These are phyloP conservation scores for Dorcoceras hygrometricum DNA, from an alignment of 257 asterid genomes.

Conservation along the genomic window DNA sequence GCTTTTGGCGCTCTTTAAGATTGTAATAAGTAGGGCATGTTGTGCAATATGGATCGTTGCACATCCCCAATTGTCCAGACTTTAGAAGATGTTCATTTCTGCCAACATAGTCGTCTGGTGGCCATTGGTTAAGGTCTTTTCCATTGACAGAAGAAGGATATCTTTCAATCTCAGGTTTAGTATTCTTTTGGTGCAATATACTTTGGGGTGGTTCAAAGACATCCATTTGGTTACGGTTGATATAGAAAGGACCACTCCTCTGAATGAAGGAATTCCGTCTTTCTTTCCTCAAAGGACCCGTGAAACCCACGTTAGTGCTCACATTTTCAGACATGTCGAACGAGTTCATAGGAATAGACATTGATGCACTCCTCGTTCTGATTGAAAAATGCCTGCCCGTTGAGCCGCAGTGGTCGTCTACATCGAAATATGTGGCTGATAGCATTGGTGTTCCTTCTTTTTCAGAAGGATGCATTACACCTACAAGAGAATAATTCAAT, in stretches of 20 bases:
- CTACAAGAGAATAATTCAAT: slow-evolving; percentile 1
- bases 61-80: slow-evolving; percentile 93
- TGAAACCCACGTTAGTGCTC: slow-evolving; percentile 46
- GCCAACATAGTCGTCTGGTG: slow-evolving; percentile 35
- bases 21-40: slow-evolving; percentile 73
- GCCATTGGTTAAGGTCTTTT: slow-evolving; percentile 39
- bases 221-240: slow-evolving; percentile 38
- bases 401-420: slow-evolving; percentile 35
- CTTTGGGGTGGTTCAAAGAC: slow-evolving; percentile 39
- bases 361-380: slow-evolving; percentile 73
- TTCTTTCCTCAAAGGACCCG: slow-evolving; percentile 69
- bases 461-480: slow-evolving; percentile 56
- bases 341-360: slow-evolving; percentile 53
- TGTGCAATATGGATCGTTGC: slow-evolving; percentile 93
- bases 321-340: slow-evolving; percentile 33
- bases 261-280: slow-evolving; percentile 43
- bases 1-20: slow-evolving; percentile 42
- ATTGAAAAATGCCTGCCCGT: slow-evolving; percentile 33
- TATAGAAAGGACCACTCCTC: slow-evolving; percentile 62
- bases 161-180: slow-evolving; percentile 41
- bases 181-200: slow-evolving; percentile 30
- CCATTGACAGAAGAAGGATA: slow-evolving; percentile 41
- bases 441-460: slow-evolving; percentile 73
- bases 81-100: slow-evolving; percentile 73
- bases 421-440: slow-evolving; percentile 41